Conservation (phyloP, 2,329 filamentous ascomycete genomes). For the Eutypa lata region DNA sequence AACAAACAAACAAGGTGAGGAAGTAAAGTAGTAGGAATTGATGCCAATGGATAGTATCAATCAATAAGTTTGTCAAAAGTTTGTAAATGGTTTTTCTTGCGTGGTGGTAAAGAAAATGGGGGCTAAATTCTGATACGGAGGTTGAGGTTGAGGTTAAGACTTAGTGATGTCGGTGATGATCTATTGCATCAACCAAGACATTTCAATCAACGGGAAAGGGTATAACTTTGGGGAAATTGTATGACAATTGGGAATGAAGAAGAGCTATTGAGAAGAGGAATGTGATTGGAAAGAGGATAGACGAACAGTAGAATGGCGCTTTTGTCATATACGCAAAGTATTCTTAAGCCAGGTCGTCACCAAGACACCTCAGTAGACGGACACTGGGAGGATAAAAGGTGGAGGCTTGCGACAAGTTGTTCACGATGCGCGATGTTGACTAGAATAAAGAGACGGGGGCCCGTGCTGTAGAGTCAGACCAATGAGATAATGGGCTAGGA, state of each 20-base stretch:
- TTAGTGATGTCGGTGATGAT: neutral
- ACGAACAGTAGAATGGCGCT: slow-evolving; percentile 27
- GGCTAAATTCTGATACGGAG: neutral
- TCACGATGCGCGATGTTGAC: neutral
- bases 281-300: slow-evolving; percentile 25
- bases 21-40: slow-evolving; percentile 12
- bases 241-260: slow-evolving; percentile 11
- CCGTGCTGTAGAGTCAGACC: neutral
- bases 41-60: slow-evolving; percentile 11
- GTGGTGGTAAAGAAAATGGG: neutral
- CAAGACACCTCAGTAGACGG: neutral
- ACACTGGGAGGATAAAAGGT: neutral
- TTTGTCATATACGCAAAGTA: neutral
- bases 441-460: no score
- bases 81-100: neutral
- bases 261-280: slow-evolving; percentile 17
- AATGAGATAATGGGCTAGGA: neutral
- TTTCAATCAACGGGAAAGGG: neutral
- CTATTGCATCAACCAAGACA: neutral
- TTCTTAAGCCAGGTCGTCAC: neutral
- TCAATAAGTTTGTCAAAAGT: neutral
- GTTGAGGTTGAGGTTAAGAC: neutral
- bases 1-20: slow-evolving; percentile 28
- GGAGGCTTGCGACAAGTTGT: neutral
- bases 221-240: slow-evolving; percentile 3